Conservation (phyloP, 768 basidiomycete genomes). For the Postia placenta region DNA sequence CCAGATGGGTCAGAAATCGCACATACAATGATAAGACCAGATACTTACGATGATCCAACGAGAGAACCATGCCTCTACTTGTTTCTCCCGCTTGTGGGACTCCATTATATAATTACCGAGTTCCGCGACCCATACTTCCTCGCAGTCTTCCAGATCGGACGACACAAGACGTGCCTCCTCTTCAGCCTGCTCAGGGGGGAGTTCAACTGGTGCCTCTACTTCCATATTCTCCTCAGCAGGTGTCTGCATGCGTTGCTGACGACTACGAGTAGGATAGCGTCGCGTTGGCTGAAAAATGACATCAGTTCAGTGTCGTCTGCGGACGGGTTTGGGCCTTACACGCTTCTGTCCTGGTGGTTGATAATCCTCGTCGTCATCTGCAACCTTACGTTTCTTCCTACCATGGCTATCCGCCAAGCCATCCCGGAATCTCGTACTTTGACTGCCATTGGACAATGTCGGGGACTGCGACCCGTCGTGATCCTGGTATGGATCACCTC, state of each 20-base stretch:
- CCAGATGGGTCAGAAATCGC: conserved; percentile 3
- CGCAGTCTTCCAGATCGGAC: conserved; percentile 79
- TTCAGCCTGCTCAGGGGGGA: conserved; percentile 25
- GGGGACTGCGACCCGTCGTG: conserved; percentile 25
- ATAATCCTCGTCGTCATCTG: conserved; percentile 51
- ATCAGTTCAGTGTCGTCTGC: not conserved
- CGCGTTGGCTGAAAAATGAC: conserved; percentile 20
- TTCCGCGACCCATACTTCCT: conserved; percentile 70
- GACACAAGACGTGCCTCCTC: conserved; percentile 47
- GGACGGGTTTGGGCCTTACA: conserved; percentile 35
- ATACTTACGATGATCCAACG: conserved; percentile 52
- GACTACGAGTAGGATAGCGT: conserved; percentile 32
- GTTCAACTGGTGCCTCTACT: conserved; percentile 20
- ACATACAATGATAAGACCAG: not conserved
- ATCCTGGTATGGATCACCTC: conserved; percentile 29
- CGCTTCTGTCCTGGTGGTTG: conserved; percentile 45
- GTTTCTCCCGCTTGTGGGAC: conserved; percentile 66
- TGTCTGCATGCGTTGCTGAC: conserved; percentile 20
- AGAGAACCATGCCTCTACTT: conserved; percentile 72
- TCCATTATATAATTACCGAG: conserved; percentile 64
- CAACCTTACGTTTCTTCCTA: conserved; percentile 43
- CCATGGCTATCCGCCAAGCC: conserved; percentile 17
- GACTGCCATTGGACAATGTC: conserved; percentile 15
- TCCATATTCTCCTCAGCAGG: conserved; percentile 18
- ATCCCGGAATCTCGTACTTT: conserved; percentile 4